Conservation (phyloP, 139 green algal genomes). For the Haematococcus sp. region DNA sequence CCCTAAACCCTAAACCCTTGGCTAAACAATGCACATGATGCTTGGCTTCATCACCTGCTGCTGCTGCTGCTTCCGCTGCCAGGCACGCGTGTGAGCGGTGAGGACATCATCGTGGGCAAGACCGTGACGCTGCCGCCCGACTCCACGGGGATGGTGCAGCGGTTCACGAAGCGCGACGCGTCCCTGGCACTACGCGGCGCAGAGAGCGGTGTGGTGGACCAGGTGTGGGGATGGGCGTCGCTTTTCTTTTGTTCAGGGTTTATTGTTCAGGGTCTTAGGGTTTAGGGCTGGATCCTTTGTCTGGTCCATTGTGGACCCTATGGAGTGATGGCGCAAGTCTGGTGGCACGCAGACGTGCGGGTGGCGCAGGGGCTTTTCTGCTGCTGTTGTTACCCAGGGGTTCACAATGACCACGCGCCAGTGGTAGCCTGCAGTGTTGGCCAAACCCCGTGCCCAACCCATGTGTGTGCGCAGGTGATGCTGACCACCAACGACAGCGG, state of each 20-base stretch:
- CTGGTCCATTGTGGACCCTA: no score
- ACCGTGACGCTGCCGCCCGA: constrained; percentile 46
- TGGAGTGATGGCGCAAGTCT: no score
- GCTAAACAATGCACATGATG: no score
- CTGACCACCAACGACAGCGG: constrained; percentile 90
- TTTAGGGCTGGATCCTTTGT: no score
- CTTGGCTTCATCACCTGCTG: background rate
- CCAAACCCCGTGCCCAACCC: background rate
- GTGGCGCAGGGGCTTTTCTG: no score
- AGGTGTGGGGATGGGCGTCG: constrained; percentile 51
- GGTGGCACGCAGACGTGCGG: no score
- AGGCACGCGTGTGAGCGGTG: constrained; percentile 76
- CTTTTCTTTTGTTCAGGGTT: background rate
- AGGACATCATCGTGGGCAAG: constrained; percentile 80
- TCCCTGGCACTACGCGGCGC: constrained; percentile 59
- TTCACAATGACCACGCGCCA: no score
- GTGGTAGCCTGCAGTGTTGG: no score
- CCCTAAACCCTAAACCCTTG: no score
- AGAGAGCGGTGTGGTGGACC: constrained; percentile 79
- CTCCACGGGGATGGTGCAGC: constrained; percentile 58
- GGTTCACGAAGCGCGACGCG: constrained; percentile 71
- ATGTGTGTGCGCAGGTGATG: constrained; percentile 65
- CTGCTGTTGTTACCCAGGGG: no score
- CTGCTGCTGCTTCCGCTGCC: background rate
- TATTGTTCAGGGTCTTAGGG: background rate